Conservation (phyloP, 108 stramenopile species). For the Cyclotella kingstonii region DNA sequence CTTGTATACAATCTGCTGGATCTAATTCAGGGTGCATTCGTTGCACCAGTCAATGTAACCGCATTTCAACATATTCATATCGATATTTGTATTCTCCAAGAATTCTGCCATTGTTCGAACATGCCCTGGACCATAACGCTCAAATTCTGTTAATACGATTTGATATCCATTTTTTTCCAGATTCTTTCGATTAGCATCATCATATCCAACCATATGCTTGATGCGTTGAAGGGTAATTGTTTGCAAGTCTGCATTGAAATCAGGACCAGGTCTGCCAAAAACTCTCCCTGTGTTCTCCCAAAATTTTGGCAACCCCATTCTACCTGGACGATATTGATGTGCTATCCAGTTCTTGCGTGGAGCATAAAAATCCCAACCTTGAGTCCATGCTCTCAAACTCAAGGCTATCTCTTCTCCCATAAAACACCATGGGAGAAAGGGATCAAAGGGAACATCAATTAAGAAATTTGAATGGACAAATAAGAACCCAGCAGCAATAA, state of each 20-base stretch:
- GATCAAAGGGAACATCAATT: conserved; percentile 89
- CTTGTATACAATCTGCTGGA: not conserved
- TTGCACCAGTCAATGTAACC: conserved; percentile 63
- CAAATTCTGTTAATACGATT: conserved; percentile 46
- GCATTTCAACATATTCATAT: conserved; percentile 45
- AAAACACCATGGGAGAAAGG: conserved; percentile 92
- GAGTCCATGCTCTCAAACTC: conserved; percentile 79
- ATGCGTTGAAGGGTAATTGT: conserved; percentile 55
- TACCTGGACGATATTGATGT: conserved; percentile 88
- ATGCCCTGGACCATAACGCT: conserved; percentile 61
- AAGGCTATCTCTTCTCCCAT: conserved; percentile 97
- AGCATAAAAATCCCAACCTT: conserved; percentile 92
- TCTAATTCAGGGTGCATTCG: conserved; percentile 40
- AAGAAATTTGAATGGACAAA: conserved; percentile 82
- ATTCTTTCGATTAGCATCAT: conserved; percentile 35
- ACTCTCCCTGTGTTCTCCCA: conserved; percentile 88
- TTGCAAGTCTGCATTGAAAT: conserved; percentile 45
- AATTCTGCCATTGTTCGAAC: conserved; percentile 55
- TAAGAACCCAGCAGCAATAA: conserved; percentile 94
- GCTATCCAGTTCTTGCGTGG: conserved; percentile 81
- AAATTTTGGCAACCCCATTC: conserved; percentile 87
- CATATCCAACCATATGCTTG: conserved; percentile 75
- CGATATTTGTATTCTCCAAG: conserved; percentile 58
- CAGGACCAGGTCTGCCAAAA: conserved; percentile 56
- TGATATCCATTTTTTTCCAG: conserved; percentile 35